Conservation (phyloP, 306 rosid species). For the Aeschynomene evenia region DNA sequence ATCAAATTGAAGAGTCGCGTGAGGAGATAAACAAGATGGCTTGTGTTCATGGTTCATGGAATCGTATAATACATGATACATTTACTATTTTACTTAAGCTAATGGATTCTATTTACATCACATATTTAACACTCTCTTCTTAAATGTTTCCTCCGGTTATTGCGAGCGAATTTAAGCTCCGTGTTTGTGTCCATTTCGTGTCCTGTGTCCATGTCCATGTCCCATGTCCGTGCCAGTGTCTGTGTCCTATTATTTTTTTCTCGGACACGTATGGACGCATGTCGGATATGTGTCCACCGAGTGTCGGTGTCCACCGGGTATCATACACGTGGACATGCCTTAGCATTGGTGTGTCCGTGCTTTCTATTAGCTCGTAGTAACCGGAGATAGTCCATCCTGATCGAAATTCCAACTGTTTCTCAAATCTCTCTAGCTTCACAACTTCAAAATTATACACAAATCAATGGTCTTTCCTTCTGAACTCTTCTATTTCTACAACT, state of each 20-base stretch:
- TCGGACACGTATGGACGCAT: no score
- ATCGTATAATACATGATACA: not conserved
- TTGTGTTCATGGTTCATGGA: not conserved
- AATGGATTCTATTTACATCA: not conserved
- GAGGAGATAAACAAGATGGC: not conserved
- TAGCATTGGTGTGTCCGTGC: no score
- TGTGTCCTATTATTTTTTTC: no score
- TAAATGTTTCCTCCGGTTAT: no score
- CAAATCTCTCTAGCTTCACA: not conserved
- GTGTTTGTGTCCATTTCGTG: no score
- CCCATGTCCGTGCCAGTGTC: no score
- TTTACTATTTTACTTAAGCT: not conserved
- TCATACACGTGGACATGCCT: no score
- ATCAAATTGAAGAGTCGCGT: not conserved
- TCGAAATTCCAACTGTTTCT: not conserved
- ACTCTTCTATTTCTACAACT: not conserved
- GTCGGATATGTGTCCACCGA: no score
- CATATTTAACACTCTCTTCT: not conserved
- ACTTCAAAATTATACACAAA: not conserved
- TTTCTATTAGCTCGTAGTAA: no score
- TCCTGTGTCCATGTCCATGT: no score
- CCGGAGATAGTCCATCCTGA: not conserved
- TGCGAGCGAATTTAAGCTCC: no score
- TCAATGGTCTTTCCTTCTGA: not conserved
- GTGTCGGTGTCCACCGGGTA: no score